Percentiles rank a stretch among this genome's conserved stretches.
Conservation (phyloP, 306 rosid genomes). For the Crataegus laevigata region DNA sequence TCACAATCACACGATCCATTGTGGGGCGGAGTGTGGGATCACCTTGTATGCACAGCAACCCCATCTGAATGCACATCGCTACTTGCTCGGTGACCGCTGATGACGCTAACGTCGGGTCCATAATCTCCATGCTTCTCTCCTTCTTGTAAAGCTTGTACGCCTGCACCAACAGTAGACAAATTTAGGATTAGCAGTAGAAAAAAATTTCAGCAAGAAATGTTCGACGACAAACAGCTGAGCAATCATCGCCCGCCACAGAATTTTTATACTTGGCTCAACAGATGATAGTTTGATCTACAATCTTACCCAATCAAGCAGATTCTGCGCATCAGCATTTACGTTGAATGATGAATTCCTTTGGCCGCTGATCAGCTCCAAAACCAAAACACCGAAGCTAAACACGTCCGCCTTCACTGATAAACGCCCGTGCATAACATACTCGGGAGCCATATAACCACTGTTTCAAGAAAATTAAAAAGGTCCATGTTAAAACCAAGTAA, state of each 20-base stretch:
- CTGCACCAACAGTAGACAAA: constrained; percentile 21
- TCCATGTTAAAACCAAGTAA: not conserved
- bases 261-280: not conserved
- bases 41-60: constrained; percentile 51
- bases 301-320: constrained; percentile 53
- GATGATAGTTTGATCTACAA: not conserved
- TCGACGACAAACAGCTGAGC: not conserved
- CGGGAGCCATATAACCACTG: constrained; percentile 98
- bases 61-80: constrained; percentile 42
- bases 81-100: constrained; percentile 52
- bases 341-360: constrained; percentile 48
- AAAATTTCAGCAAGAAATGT: not conserved
- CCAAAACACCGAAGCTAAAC: constrained; percentile 84
- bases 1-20: constrained; percentile 74
- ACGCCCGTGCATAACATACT: constrained; percentile 80
- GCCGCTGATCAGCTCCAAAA: constrained; percentile 69
- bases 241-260: not conserved
- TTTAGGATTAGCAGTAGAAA: not conserved
- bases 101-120: constrained; percentile 51
- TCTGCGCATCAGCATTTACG: constrained; percentile 23
- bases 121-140: constrained; percentile 62
- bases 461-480: not conserved
- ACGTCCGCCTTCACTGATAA: constrained; percentile 77
- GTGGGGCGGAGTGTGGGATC: constrained; percentile 65
- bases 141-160: constrained; percentile 82